Base-by-base conservation (phyloP, 129 eudicot species). In the Helichrysum umbraculigerum region DNA sequence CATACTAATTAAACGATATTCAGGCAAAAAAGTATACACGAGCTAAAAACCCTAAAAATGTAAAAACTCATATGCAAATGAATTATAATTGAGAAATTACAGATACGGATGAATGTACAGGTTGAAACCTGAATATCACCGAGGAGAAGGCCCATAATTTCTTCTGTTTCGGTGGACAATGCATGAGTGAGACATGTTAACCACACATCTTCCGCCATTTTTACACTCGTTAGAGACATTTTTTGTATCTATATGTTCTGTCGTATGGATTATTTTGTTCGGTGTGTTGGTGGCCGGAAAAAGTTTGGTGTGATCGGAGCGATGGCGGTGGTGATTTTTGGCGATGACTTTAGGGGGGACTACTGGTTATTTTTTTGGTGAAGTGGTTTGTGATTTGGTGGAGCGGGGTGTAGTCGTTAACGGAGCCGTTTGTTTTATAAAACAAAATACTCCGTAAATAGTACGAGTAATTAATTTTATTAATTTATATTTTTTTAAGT, bases 111-210 rank as follows among this genome's bases (percentile, higher is more conserved):
- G 3, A 47, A 63, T 35, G 22, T 8, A 56, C 64, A 73, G 59
- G 9, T 22, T 4, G 39, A 30, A 16, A 95, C 99, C 97, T 91
- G 92, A 86, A 89, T 88, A 76, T 95, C 99, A 44, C 99, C 99
- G 35, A 95, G 97, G 66, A 95, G 94, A 81, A 95, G 97, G 34
- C 99, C 99, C 99, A 95, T 95, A 82, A 95, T 95, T 82, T 95
- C 99, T 85, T 95, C 99, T 56, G 99, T 91, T 68, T 95, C 99
- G 16, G 99, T 95, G n/a, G 97, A 89, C 82, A 95, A 87, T 83
- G 99, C 96, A 76, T 95, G 99, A 65, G 94, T 89, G 28, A 91
- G 75, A 77, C 99, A 95, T 28, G 97, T 87, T 78, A 91, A 75
- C 99, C 99, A 95, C 19, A 91, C 99, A 50, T 91, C 99, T 79